Percentiles rank a stretch among this genome's conserved stretches.
Conservation (phyloP, 805 yeast species). For the Candida easanensis region DNA sequence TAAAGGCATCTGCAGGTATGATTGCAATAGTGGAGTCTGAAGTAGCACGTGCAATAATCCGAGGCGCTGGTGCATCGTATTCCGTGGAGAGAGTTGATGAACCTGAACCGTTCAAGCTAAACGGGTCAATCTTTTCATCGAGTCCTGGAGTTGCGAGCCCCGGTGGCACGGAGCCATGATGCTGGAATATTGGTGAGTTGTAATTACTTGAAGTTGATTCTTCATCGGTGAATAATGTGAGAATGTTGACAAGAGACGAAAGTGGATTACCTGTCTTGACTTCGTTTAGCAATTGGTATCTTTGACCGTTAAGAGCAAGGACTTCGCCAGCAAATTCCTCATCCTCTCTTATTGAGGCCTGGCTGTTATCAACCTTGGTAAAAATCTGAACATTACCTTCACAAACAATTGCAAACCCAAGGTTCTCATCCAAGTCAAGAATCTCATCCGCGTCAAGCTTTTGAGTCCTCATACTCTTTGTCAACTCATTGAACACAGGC, state of each 20-base stretch:
- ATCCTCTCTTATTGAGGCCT: constrained; percentile 10
- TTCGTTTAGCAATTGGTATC: constrained; percentile 73
- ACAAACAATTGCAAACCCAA: constrained; percentile 89
- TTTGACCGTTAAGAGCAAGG: constrained; percentile 50
- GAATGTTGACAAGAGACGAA: constrained; percentile 76
- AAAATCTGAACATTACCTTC: constrained; percentile 87
- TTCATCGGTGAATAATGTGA: constrained; percentile 65
- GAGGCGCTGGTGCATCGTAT: constrained; percentile 10
- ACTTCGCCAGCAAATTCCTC: constrained; percentile 31
- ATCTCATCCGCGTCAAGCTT: constrained; percentile 76
- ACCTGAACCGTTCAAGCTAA: constrained; percentile 14
- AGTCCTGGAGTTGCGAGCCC: neutral
- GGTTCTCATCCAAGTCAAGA: constrained; percentile 64
- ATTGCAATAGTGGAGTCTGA: constrained; percentile 83
- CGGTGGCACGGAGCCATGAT: neutral
- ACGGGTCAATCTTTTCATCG: constrained; percentile 18
- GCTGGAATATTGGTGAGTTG: constrained; percentile 7
- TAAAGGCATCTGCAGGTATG: constrained; percentile 83
- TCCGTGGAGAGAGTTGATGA: neutral
- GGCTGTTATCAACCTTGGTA: constrained; percentile 41
- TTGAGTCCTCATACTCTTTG: constrained; percentile 88
- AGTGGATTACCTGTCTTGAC: constrained; percentile 83
- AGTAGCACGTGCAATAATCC: constrained; percentile 71
- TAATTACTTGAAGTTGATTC: constrained; percentile 14
- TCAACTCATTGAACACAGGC: constrained; percentile 88